Evolutionary conservation across 2,329 filamentous ascomycete species (phyloP).

Genomic region (Proliferodiscus dingleyae): DNA sequence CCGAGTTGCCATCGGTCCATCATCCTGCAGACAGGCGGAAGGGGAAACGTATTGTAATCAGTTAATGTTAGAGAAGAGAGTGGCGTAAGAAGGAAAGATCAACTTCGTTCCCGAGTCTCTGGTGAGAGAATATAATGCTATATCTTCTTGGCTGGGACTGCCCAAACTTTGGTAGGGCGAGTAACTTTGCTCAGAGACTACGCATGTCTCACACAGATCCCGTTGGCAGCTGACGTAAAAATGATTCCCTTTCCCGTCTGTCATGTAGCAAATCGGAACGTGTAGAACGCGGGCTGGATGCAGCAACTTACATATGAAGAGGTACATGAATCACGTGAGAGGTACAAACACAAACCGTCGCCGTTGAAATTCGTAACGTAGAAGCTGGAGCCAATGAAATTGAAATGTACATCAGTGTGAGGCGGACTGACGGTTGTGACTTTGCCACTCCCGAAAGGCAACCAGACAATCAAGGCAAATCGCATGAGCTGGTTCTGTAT

Average conservation of each 20-base stretch:
- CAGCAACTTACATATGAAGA: slow-evolving; percentile 8
- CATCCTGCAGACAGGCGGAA: not conserved
- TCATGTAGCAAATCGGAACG: slow-evolving; percentile 20
- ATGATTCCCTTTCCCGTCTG: slow-evolving; percentile 18
- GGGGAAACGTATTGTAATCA: not conserved
- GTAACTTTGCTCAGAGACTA: not conserved
- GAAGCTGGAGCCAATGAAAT: slow-evolving; percentile 14
- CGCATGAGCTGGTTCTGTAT: slow-evolving; percentile 13
- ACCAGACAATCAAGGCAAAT: slow-evolving; percentile 16
- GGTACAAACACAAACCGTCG: slow-evolving; percentile 16
- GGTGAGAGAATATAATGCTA: slow-evolving; percentile 1
- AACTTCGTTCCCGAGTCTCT: not conserved
- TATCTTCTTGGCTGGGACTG: not conserved
- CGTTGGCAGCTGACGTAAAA: slow-evolving; percentile 13
- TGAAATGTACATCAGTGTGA: slow-evolving; percentile 19
- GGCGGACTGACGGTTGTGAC: slow-evolving; percentile 13
- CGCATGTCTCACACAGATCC: not conserved
- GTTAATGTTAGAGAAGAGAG: not conserved
- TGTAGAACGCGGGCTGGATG: slow-evolving; percentile 13
- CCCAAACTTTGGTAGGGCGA: not conserved
- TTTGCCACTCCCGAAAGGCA: slow-evolving; percentile 16
- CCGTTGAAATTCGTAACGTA: slow-evolving; percentile 19
- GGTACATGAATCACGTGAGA: slow-evolving; percentile 15
- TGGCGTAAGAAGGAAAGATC: not conserved
- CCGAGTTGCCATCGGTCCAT: not conserved